Evolutionary conservation across 768 basidiomycete genomes (phyloP).

Genomic region (Lactarius evosmus): DNA sequence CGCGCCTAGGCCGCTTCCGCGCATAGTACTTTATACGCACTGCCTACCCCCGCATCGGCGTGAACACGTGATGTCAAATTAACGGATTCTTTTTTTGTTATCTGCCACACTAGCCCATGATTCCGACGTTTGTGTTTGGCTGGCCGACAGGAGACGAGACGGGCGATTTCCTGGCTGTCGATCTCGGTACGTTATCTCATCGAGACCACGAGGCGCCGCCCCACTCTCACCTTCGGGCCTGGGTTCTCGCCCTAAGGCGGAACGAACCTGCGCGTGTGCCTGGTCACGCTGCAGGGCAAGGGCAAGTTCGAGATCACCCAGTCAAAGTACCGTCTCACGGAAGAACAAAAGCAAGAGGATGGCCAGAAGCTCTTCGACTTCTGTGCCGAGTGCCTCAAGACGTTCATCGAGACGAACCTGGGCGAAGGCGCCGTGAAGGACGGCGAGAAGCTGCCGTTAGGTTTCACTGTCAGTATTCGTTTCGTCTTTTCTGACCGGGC

Average conservation of each 20-base stretch:
- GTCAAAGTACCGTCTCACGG: slow-evolving; percentile 93
- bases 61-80: slow-evolving; percentile 16
- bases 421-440: slow-evolving; percentile 48
- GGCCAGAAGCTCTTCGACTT: slow-evolving; percentile 96
- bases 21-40: not conserved
- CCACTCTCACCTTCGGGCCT: not conserved
- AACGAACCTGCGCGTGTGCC: slow-evolving; percentile 97
- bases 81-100: not conserved
- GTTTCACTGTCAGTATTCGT: slow-evolving; percentile 80
- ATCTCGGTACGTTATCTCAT: slow-evolving; percentile 54
- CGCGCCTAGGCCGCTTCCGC: slow-evolving; percentile 3
- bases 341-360: slow-evolving; percentile 98
- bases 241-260: slow-evolving; percentile 52
- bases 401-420: slow-evolving; percentile 77
- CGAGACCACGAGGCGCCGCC: slow-evolving; percentile 6
- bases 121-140: slow-evolving; percentile 94
- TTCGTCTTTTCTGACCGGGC: slow-evolving; percentile 15
- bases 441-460: slow-evolving; percentile 69
- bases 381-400: slow-evolving; percentile 89
- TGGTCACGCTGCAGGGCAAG: slow-evolving; percentile 85
- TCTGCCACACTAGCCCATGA: slow-evolving; percentile 76
- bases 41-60: not conserved
- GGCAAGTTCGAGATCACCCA: slow-evolving; percentile 99
- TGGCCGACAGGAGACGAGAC: slow-evolving; percentile 90
- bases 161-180: slow-evolving; percentile 87